Conservation (phyloP, 352 stramenopile species). For the Pythium periplocum region DNA sequence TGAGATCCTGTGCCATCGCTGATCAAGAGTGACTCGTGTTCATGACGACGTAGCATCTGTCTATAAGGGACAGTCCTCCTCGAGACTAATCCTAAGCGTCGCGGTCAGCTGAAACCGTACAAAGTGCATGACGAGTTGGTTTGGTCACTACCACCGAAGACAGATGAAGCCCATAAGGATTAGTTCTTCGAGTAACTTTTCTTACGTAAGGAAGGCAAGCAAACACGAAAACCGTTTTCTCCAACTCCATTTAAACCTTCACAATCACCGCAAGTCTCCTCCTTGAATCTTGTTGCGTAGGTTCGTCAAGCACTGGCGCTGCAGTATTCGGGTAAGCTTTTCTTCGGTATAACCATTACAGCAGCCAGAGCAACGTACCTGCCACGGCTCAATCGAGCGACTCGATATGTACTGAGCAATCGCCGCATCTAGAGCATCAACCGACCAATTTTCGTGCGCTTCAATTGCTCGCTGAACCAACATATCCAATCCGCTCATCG, state of each 20-base stretch:
- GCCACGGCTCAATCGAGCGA: constrained; percentile 50
- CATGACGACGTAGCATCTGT: background rate
- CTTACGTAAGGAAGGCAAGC: too few relatives aligned
- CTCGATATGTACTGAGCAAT: constrained; percentile 42
- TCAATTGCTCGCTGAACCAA: constrained; percentile 51
- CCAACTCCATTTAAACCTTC: too few relatives aligned
- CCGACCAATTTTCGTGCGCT: constrained; percentile 53
- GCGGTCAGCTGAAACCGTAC: too few relatives aligned
- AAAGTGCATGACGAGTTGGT: too few relatives aligned
- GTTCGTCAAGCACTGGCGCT: constrained; percentile 54
- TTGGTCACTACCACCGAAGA: too few relatives aligned
- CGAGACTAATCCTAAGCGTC: too few relatives aligned
- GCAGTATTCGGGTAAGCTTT: background rate
- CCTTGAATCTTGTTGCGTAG: constrained; percentile 43
- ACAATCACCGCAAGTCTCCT: constrained; percentile 42
- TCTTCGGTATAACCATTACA: background rate
- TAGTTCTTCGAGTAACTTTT: too few relatives aligned
- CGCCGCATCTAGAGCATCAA: constrained; percentile 37
- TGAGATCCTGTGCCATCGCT: constrained; percentile 49
- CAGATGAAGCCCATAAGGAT: too few relatives aligned
- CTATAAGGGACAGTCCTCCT: too few relatives aligned
- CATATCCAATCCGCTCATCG: constrained; percentile 43
- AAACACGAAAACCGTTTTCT: too few relatives aligned
- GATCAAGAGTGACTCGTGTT: background rate
- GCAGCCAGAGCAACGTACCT: constrained; percentile 27